These are phyloP conservation scores for Boletus bicolor DNA, from an alignment of 768 basidiomycete species.

Conservation along the genomic window DNA sequence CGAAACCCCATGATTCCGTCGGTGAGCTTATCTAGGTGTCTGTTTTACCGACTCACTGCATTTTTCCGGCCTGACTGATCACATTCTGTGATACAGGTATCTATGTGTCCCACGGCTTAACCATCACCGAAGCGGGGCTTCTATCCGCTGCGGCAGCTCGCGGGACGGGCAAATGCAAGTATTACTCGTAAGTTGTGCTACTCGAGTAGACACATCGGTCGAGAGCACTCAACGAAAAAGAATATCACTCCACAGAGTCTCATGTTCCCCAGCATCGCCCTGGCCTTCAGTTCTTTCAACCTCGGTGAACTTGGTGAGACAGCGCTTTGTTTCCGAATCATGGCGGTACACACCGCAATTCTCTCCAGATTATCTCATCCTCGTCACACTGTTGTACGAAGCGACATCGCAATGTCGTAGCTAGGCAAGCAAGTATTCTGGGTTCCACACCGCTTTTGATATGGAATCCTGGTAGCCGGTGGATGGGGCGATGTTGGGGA, in stretches of 20 bases:
- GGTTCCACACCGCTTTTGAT: constrained; percentile 74
- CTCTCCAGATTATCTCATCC: constrained; percentile 52
- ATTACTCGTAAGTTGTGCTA: constrained; percentile 38
- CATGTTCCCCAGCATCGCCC: constrained; percentile 69
- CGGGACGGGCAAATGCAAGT: constrained; percentile 51
- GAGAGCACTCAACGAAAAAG: constrained; percentile 13
- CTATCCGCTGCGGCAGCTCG: constrained; percentile 55
- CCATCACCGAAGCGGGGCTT: constrained; percentile 55
- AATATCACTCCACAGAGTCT: constrained; percentile 61
- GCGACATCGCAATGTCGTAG: constrained; percentile 44
- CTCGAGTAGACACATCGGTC: background rate
- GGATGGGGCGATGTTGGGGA: constrained; percentile 70
- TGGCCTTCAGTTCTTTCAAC: constrained; percentile 59
- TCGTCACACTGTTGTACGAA: constrained; percentile 59
- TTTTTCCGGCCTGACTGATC: background rate
- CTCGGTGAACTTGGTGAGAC: constrained; percentile 48
- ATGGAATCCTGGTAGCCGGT: constrained; percentile 67
- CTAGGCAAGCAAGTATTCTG: constrained; percentile 62
- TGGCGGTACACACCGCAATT: background rate
- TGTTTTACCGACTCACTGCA: constrained; percentile 28
- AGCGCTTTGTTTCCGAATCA: background rate
- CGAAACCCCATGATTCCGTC: constrained; percentile 22
- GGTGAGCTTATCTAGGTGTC: constrained; percentile 62
- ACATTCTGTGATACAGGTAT: constrained; percentile 36
- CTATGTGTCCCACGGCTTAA: constrained; percentile 55